Conservation (phyloP, 345 rosid genomes). For the Eucalyptus erythrocorys region DNA sequence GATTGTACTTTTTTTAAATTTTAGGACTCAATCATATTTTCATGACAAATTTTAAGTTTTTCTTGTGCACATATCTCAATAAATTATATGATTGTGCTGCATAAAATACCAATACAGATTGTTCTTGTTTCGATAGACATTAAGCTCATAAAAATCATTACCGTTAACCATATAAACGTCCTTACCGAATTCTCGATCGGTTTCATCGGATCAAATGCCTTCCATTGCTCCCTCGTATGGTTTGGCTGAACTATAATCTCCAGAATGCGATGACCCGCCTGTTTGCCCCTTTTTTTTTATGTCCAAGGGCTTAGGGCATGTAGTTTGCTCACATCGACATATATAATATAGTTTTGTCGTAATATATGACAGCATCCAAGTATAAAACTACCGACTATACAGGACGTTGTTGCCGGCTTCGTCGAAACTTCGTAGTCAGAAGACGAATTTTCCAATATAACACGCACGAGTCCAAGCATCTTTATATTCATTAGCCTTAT, state of each 20-base stretch:
- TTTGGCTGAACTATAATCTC: not conserved
- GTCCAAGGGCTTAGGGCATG: not conserved
- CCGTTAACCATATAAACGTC: not conserved
- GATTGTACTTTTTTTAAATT: too few species aligned
- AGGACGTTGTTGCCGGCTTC: not conserved
- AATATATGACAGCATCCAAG: not conserved
- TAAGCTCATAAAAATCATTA: not conserved
- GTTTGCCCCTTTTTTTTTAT: not conserved
- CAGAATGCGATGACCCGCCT: not conserved
- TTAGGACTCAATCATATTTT: too few species aligned
- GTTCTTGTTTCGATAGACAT: not conserved
- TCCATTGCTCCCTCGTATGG: not conserved
- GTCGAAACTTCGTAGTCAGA: not conserved
- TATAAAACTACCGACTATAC: not conserved
- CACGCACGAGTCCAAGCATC: not conserved
- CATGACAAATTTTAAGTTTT: fast-evolving
- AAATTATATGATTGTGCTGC: not conserved
- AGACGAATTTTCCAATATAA: not conserved
- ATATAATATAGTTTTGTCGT: not conserved
- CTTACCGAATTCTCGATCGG: not conserved
- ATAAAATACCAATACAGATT: not conserved
- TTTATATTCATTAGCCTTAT: not conserved
- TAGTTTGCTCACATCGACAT: not conserved
- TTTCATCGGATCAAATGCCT: not conserved
- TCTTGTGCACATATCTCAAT: too few species aligned